Evolutionary conservation across 495 filamentous ascomycete species (phyloP).

Genomic region (Trichoderma orchidacearum): DNA sequence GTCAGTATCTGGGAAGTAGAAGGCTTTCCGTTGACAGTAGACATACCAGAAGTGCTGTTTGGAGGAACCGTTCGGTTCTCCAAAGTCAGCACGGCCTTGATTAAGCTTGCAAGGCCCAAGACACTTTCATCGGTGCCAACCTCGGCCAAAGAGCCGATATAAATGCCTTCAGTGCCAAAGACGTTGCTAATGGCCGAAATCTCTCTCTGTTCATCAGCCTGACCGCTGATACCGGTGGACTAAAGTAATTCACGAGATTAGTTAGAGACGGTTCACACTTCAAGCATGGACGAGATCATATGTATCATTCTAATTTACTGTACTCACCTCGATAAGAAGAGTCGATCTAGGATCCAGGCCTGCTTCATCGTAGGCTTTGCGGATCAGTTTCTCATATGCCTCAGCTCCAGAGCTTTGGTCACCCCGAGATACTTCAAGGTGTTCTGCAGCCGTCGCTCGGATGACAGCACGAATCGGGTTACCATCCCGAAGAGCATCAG

Average conservation of each 20-base stretch:
- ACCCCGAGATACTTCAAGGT: not conserved
- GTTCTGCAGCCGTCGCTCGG: constrained; percentile 17
- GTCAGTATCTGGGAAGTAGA: no score
- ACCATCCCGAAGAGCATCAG: constrained; percentile 28
- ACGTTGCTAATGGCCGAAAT: constrained; percentile 15
- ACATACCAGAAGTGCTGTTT: constrained; percentile 3
- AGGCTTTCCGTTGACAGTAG: not conserved
- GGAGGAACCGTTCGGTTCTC: constrained; percentile 26
- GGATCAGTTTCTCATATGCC: not conserved
- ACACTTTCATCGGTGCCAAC: constrained; percentile 35
- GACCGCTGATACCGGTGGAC: constrained; percentile 20
- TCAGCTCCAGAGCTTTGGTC: not conserved
- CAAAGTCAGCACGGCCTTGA: constrained; percentile 34
- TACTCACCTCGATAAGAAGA: not conserved
- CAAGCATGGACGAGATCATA: no score
- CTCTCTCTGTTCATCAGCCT: constrained; percentile 25
- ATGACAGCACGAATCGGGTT: constrained; percentile 40
- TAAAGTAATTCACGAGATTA: not conserved
- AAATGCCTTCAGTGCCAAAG: constrained; percentile 17
- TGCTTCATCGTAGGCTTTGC: not conserved
- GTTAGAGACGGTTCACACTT: no score
- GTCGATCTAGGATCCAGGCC: not conserved
- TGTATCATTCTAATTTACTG: no score
- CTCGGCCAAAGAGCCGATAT: constrained; percentile 36
- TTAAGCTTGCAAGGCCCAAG: constrained; percentile 29